These are phyloP conservation scores for Fusarium buharicum DNA, from an alignment of 2,329 filamentous ascomycete species.

Conservation along the genomic window DNA sequence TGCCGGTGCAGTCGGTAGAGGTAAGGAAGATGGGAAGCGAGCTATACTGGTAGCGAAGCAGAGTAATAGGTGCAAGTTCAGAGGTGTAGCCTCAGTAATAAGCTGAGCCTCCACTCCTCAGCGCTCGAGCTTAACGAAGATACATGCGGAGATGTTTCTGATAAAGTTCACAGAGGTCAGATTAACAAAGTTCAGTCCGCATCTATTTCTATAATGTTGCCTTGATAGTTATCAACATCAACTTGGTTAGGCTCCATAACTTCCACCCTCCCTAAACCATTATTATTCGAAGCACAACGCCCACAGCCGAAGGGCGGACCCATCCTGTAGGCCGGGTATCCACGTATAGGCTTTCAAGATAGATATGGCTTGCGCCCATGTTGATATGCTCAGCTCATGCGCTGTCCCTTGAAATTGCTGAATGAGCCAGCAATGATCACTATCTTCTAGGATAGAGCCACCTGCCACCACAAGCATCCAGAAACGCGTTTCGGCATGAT, in stretches of 20 bases:
- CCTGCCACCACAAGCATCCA: conserved; percentile 1
- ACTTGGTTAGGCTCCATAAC: no score
- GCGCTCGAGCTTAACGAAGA: no score
- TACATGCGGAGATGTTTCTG: neutral
- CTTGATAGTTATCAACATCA: no score
- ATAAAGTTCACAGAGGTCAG: neutral
- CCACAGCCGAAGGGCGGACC: neutral
- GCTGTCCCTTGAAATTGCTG: neutral
- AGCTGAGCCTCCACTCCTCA: neutral
- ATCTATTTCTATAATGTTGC: neutral
- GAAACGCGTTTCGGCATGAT: neutral
- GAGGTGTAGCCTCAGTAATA: neutral
- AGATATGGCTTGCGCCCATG: conserved; percentile 1
- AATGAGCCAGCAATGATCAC: conserved; percentile 6
- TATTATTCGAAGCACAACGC: neutral
- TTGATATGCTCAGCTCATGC: neutral
- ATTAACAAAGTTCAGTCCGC: neutral
- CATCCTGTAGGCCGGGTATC: conserved; percentile 1
- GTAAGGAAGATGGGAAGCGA: conserved; percentile 19
- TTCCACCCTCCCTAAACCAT: neutral
- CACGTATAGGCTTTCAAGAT: conserved; percentile 2
- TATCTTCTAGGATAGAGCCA: neutral
- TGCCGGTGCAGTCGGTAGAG: conserved; percentile 11
- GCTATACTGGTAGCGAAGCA: conserved; percentile 2
- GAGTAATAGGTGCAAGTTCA: neutral